phyloP scores from a whole-genome alignment of 2,329 filamentous ascomycete species.

The Aaosphaeria pasadenensis region DNA sequence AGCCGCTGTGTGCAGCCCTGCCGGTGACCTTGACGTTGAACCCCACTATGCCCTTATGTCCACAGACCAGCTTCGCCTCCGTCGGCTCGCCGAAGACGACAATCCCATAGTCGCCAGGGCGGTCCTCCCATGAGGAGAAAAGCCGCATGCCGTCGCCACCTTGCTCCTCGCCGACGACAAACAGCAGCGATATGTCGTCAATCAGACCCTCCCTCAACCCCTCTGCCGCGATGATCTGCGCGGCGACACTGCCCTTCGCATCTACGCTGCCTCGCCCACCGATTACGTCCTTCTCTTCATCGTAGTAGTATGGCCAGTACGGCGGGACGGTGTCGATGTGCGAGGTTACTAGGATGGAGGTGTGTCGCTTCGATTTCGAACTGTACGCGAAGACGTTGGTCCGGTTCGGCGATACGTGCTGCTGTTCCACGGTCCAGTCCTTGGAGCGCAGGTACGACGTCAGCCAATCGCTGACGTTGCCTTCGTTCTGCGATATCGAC shows the following conservation, averaged over 20 bases:
- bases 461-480: conserved; percentile 66
- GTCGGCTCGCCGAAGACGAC: conserved; percentile 94
- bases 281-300: conserved; percentile 52
- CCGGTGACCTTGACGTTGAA: conserved; percentile 68
- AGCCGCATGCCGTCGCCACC: conserved; percentile 75
- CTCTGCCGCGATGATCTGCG: conserved; percentile 68
- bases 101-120: conserved; percentile 53
- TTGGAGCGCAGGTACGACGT: conserved; percentile 60
- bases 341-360: conserved; percentile 66
- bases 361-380: conserved; percentile 44
- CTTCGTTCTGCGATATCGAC: conserved; percentile 69
- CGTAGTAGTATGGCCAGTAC: conserved; percentile 63
- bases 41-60: conserved; percentile 81
- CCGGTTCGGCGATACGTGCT: conserved; percentile 50
- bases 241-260: conserved; percentile 58
- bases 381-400: conserved; percentile 77
- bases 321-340: conserved; percentile 77
- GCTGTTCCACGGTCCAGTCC: conserved; percentile 62
- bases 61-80: conserved; percentile 79
- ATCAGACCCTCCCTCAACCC: conserved; percentile 46
- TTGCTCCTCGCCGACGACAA: conserved; percentile 78
- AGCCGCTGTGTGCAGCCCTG: conserved; percentile 82
- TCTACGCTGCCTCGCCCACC: conserved; percentile 72
- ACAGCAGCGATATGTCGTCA: conserved; percentile 52
- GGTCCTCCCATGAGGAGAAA: conserved; percentile 34